These are phyloP conservation scores for Crucibulum laeve DNA, from an alignment of 768 basidiomycete species.

Conservation along the genomic window DNA sequence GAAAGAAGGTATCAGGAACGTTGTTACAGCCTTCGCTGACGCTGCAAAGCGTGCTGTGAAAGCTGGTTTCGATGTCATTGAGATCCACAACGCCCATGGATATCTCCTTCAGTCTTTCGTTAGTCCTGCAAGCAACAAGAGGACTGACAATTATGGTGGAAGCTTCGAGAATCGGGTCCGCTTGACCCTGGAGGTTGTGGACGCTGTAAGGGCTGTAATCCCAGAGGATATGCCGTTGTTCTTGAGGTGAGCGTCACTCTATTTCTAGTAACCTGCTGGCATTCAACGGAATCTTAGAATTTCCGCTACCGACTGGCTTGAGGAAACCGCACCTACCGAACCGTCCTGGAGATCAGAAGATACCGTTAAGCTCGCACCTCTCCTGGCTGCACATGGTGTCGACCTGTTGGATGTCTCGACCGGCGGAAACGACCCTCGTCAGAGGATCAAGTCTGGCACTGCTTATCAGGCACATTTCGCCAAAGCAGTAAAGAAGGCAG, in stretches of 20 bases:
- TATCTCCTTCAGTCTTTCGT: slow-evolving; percentile 55
- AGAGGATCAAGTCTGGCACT: slow-evolving; percentile 28
- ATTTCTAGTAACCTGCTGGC: not conserved
- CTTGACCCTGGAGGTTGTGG: slow-evolving; percentile 58
- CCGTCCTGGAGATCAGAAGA: slow-evolving; percentile 69
- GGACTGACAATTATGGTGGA: slow-evolving; percentile 71
- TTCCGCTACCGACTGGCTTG: slow-evolving; percentile 73
- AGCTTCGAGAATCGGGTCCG: slow-evolving; percentile 66
- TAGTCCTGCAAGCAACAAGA: slow-evolving; percentile 59
- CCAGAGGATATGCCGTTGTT: slow-evolving; percentile 66
- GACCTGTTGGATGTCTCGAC: slow-evolving; percentile 73
- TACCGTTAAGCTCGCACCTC: slow-evolving; percentile 53
- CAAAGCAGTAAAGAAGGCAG: slow-evolving; percentile 47
- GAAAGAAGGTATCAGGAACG: slow-evolving; percentile 47
- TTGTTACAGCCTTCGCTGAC: slow-evolving; percentile 53
- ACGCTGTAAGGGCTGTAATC: slow-evolving; percentile 58
- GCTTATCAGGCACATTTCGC: slow-evolving; percentile 58
- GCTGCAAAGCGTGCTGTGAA: slow-evolving; percentile 48
- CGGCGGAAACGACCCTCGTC: slow-evolving; percentile 51
- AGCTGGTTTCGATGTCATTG: slow-evolving; percentile 58
- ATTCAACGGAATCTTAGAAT: slow-evolving; percentile 30
- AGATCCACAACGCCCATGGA: slow-evolving; percentile 65
- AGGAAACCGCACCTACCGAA: slow-evolving; percentile 50
- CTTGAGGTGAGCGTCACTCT: slow-evolving; percentile 41
- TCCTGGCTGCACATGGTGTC: slow-evolving; percentile 60